Evolutionary conservation across 371 early-diverging fungal genomes (phyloP).

Genomic region (Syncephalastrum monosporum): DNA sequence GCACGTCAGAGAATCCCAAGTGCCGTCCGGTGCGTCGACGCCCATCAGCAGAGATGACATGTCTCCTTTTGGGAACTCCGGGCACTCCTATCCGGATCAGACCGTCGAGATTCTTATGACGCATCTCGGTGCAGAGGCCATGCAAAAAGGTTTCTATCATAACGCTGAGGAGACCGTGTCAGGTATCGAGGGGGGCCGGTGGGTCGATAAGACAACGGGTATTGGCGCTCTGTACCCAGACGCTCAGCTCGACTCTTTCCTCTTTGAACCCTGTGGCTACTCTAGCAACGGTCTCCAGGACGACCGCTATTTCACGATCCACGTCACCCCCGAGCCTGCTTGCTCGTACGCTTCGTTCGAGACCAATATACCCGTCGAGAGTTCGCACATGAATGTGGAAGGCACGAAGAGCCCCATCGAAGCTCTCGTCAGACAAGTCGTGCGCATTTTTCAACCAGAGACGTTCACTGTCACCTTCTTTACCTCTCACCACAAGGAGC

Average conservation of each 20-base stretch:
- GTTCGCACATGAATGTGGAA: constrained; percentile 17
- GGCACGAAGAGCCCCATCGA: constrained; percentile 18
- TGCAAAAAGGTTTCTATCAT: constrained; percentile 68
- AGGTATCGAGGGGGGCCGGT: constrained; percentile 60
- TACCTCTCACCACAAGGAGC: constrained; percentile 53
- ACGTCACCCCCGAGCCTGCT: constrained; percentile 93
- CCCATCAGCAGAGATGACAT: constrained; percentile 36
- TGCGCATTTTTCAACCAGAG: constrained; percentile 80
- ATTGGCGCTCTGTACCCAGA: constrained; percentile 77
- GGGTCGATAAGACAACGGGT: constrained; percentile 74
- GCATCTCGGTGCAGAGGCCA: constrained; percentile 74
- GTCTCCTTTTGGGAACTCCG: constrained; percentile 44
- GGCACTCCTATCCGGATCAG: constrained; percentile 64
- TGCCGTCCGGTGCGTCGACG: constrained; percentile 22
- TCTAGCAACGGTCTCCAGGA: constrained; percentile 85
- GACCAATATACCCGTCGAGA: constrained; percentile 78
- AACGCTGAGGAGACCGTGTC: constrained; percentile 40
- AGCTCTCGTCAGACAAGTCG: constrained; percentile 72
- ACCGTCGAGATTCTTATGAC: constrained; percentile 97
- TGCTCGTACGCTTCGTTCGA: constrained; percentile 98
- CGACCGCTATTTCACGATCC: constrained; percentile 89
- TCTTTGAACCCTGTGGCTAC: constrained; percentile 95
- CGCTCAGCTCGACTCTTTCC: constrained; percentile 78
- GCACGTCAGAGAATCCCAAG: too few species aligned
- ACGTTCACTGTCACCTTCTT: constrained; percentile 87